Conservation (phyloP, 148 eudicot species). For the Silene latifolia region DNA sequence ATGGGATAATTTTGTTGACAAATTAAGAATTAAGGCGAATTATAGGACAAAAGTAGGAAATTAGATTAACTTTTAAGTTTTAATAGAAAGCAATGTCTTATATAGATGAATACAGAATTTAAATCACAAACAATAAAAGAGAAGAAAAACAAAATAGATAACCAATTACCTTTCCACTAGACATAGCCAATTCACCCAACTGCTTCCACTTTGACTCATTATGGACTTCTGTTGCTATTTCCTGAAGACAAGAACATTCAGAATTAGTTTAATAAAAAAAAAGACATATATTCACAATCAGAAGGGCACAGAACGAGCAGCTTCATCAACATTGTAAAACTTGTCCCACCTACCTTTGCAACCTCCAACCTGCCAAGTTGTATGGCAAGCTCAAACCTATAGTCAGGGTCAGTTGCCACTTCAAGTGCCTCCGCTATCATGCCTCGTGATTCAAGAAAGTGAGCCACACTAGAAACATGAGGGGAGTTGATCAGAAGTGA, state of each 20-base stretch:
- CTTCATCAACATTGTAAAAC: conserved; percentile 7
- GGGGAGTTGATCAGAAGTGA: neutral
- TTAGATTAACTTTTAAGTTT: neutral
- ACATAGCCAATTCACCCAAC: conserved; percentile 97
- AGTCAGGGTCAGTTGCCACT: conserved; percentile 97
- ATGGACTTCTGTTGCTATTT: conserved; percentile 81
- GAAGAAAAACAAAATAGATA: conserved; percentile 8
- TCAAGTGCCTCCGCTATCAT: conserved; percentile 93
- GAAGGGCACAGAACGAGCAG: conserved; percentile 7
- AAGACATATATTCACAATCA: conserved; percentile 10
- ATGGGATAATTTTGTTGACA: neutral
- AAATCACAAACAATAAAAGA: neutral
- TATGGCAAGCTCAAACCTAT: conserved; percentile 96
- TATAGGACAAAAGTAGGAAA: neutral
- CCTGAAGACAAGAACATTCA: conserved; percentile 39
- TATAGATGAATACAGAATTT: neutral
- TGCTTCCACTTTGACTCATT: conserved; percentile 99
- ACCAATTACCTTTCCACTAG: conserved; percentile 75
- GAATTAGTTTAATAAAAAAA: neutral
- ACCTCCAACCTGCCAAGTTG: conserved; percentile 85
- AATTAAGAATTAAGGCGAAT: neutral
- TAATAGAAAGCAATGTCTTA: neutral
- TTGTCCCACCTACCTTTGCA: conserved; percentile 57
- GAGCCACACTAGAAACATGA: conserved; percentile 67
- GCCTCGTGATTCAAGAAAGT: conserved; percentile 88